A percentile compares a stretch with the other conserved stretches of the same genome.
These are phyloP conservation scores for Yamadazyma sp. DNA, from an alignment of 1,139 yeast species.

Conservation along the genomic window DNA sequence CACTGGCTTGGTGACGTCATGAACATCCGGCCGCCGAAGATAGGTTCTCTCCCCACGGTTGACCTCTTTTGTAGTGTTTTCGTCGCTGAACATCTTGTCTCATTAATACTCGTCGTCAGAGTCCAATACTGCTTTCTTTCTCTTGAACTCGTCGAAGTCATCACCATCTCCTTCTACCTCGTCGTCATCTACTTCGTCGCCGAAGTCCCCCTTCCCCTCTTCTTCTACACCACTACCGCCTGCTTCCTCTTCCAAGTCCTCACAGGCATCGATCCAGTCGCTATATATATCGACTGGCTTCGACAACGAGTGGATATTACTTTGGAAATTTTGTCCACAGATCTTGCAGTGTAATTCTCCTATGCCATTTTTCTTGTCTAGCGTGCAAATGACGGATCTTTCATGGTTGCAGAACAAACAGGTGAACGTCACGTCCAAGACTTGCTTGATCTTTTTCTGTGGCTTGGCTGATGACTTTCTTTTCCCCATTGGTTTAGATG, in stretches of 20 bases:
- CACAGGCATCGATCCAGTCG: constrained; percentile 99
- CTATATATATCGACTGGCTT: constrained; percentile 94
- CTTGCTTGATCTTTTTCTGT: constrained; percentile 73
- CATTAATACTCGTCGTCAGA: constrained; percentile 27
- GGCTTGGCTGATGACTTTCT: constrained; percentile 90
- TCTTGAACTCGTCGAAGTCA: constrained; percentile 12
- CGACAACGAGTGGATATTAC: constrained; percentile 77
- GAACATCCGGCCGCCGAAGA: no score
- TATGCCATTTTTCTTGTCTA: constrained; percentile 83
- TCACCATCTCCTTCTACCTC: constrained; percentile 37
- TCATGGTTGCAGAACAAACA: constrained; percentile 97
- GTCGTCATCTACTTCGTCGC: constrained; percentile 31
- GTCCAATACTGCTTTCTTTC: constrained; percentile 20
- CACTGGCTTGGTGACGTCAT: no score
- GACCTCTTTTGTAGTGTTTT: not conserved
- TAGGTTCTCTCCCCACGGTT: no score
- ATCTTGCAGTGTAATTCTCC: constrained; percentile 89
- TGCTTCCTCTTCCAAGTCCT: constrained; percentile 79
- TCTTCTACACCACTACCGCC: constrained; percentile 20
- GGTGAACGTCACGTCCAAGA: constrained; percentile 81
- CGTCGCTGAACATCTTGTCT: not conserved
- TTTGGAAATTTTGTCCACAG: constrained; percentile 93
- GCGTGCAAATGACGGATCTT: constrained; percentile 80
- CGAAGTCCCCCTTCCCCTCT: constrained; percentile 22
- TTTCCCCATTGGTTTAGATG: constrained; percentile 80